Evolutionary conservation across 805 yeast species (phyloP), one percentile per base, ranked within the genome.

Genomic region (Candida tallmaniae): DNA sequence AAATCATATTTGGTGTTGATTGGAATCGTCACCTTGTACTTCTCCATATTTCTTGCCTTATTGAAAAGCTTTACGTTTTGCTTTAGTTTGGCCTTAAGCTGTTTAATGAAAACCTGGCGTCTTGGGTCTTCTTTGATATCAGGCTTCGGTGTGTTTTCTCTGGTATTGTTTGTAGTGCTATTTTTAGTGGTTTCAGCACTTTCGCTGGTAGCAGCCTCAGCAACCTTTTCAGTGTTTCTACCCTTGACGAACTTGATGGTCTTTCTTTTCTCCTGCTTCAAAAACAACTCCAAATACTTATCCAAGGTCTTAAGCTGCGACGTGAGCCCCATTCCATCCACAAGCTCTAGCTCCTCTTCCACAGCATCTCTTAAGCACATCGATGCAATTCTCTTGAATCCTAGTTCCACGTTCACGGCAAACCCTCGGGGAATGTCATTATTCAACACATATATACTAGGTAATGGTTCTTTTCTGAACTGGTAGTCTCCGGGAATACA

Each of bases 391-490:
- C 58, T 52, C 27, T 58, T 58, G 52, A 78, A 83, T 5, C 88
- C 90, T 4, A 54, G 45, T 48, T 83, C 90, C n/a, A 83, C 62
- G 44, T 82, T 82, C 10, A 71, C 62, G 10, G 84, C 73, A 50
- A 59, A 78, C 0, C 89, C 90, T 38, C 76, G 62, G 1, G 90
- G 87, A 10, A 83, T 78, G 21, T 80, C 85, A 22, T 72, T 70
- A 56, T 81, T 82, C 34, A 76, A 61, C 6, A 83, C 81, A 23
- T 65, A 58, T 4, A 82, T 64, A 11, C 68, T 56, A 1, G 87
- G 84, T 12, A 50, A 41, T 3, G 57, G 52, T 13, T 49, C 55
- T n/a, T 49, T 48, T 12, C 48, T 47, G 19, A 51, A 42, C 0
- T 87, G 87, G 45, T 79, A 83, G 22, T 57, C 58, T 2, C 55